phyloP scores from a whole-genome alignment of 345 rosid genomes.

The Ceriops tagal region DNA sequence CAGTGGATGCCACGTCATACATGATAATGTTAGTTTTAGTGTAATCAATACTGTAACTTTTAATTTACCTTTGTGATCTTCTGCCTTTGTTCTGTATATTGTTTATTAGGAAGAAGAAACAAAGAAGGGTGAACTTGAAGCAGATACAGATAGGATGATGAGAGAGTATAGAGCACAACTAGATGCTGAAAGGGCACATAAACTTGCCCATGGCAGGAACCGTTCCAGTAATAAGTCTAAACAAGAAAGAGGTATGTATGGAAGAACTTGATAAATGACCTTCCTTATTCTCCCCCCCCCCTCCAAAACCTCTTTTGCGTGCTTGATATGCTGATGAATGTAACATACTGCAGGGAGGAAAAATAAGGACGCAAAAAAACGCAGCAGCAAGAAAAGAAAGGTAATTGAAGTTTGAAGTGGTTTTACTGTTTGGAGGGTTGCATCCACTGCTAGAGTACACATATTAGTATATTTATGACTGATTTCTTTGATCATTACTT shows the following conservation, averaged over 20 bases:
- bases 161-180: conserved; percentile 94
- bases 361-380: conserved; percentile 77
- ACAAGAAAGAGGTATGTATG: conserved; percentile 47
- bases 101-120: conserved; percentile 75
- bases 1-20: no score
- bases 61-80: neutral
- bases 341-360: conserved; percentile 59
- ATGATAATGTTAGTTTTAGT: no score
- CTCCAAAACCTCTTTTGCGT: neutral
- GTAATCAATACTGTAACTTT: no score
- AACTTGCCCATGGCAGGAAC: conserved; percentile 91
- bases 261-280: conserved; percentile 11
- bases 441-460: neutral
- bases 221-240: conserved; percentile 58
- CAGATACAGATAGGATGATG: conserved; percentile 95
- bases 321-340: conserved; percentile 12
- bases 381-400: conserved; percentile 81
- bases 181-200: conserved; percentile 91
- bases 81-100: conserved; percentile 4
- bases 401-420: conserved; percentile 28
- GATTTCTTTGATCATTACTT: no score
- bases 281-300: conserved; percentile 11
- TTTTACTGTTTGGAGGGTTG: no score
- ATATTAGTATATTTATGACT: no score
- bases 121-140: conserved; percentile 82